phyloP scores from a whole-genome alignment of 176 grass and related monocot genomes.

The Avena insularis region DNA sequence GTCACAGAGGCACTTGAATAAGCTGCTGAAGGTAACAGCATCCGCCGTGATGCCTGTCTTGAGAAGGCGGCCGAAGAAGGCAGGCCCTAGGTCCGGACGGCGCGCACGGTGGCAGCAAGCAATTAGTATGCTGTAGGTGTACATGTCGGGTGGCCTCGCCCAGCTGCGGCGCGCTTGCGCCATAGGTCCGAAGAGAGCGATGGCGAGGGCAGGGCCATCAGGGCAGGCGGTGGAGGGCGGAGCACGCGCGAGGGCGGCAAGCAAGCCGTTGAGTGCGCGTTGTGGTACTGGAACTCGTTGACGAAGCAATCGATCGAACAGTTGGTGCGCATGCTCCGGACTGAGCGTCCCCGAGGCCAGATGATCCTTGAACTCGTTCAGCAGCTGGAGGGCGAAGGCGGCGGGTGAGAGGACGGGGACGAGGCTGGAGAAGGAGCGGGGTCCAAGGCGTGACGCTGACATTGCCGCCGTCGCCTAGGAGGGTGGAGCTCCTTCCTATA shows the following conservation, averaged over 20 bases:
- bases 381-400: not conserved
- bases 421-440: not conserved
- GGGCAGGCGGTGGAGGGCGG: not conserved
- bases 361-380: not conserved
- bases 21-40: not conserved
- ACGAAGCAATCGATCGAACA: not conserved
- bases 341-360: not conserved
- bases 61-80: not conserved
- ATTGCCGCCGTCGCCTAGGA: not conserved
- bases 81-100: not conserved
- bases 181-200: not conserved
- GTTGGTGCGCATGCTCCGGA: not conserved
- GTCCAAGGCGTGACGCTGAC: not conserved
- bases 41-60: not conserved
- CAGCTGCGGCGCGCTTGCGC: not conserved
- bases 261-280: not conserved
- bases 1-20: slow-evolving; percentile 6
- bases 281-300: not conserved
- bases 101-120: not conserved
- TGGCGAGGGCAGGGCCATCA: slow-evolving; percentile 3
- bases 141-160: not conserved
- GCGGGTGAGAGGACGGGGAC: not conserved
- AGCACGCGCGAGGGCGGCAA: not conserved
- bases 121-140: not conserved
- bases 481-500: not conserved